Percentiles rank a stretch among this genome's conserved stretches.
These are phyloP conservation scores for Rhizophagus sp. DNA, from an alignment of 192 early-diverging fungal genomes.

Conservation along the genomic window DNA sequence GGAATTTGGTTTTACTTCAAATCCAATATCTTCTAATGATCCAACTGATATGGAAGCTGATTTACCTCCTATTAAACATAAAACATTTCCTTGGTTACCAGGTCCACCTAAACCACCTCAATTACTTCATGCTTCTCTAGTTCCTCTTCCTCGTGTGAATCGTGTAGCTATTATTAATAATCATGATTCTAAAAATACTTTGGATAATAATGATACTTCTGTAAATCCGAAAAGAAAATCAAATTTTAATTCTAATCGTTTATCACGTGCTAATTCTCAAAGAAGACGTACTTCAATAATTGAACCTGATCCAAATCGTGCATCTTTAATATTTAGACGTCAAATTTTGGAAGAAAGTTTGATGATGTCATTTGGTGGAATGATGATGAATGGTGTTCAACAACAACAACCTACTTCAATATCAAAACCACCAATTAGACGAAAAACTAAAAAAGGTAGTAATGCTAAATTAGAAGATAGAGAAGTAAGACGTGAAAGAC, in stretches of 20 bases:
- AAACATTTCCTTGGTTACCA: conserved; percentile 18
- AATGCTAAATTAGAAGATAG: conserved; percentile 25
- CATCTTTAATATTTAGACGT: conserved; percentile 19
- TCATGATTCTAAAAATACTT: neutral
- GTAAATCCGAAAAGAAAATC: conserved; percentile 5
- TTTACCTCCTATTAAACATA: neutral
- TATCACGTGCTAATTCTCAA: conserved; percentile 7
- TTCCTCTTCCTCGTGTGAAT: conserved; percentile 17
- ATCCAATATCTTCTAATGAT: conserved; percentile 26
- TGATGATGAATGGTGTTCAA: neutral
- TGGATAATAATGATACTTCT: too few relatives aligned
- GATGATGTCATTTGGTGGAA: conserved; percentile 28
- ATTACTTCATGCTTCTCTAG: conserved; percentile 25
- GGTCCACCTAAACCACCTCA: conserved; percentile 20
- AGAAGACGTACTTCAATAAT: conserved; percentile 25
- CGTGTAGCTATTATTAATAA: neutral
- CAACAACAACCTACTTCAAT: neutral
- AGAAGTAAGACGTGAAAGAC: conserved; percentile 1
- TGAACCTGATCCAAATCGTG: neutral
- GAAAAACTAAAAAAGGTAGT: conserved; percentile 29
- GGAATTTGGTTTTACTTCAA: conserved; percentile 25
- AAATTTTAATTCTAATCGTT: neutral
- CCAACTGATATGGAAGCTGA: conserved; percentile 32
- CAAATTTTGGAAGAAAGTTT: conserved; percentile 29
- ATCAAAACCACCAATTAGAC: conserved; percentile 4